These are phyloP conservation scores for Clavispora fructus DNA, from an alignment of 805 yeast genomes.

Conservation along the genomic window DNA sequence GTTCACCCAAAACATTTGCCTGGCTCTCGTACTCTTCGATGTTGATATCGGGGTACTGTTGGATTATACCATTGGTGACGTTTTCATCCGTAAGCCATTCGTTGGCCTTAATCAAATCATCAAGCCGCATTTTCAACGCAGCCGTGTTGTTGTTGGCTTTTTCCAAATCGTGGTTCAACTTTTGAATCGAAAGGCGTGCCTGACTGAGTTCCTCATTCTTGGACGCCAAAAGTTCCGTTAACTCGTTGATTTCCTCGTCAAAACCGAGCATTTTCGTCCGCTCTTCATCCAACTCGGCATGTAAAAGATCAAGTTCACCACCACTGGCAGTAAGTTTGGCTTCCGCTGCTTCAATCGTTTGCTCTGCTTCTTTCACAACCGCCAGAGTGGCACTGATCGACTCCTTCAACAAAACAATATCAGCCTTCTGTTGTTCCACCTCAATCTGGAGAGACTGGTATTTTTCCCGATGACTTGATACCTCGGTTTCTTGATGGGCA, in stretches of 20 bases:
- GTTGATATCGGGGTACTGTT: slow-evolving; percentile 58
- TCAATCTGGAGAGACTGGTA: slow-evolving; percentile 67
- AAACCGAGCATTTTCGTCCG: slow-evolving; percentile 58
- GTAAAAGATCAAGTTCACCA: slow-evolving; percentile 15
- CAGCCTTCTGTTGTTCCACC: slow-evolving; percentile 60
- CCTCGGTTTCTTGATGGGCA: slow-evolving; percentile 31
- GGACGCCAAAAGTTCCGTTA: slow-evolving; percentile 40
- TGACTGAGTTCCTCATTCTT: slow-evolving; percentile 44
- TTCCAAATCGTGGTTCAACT: slow-evolving; percentile 50
- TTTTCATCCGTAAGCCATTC: slow-evolving; percentile 72
- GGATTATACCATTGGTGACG: slow-evolving; percentile 50
- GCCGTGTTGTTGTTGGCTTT: slow-evolving; percentile 37
- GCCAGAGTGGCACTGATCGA: slow-evolving; percentile 32
- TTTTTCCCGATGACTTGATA: slow-evolving; percentile 44
- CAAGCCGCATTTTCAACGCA: slow-evolving; percentile 34
- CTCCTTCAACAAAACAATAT: slow-evolving; percentile 43
- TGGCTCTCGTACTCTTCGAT: slow-evolving; percentile 58
- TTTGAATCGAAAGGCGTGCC: slow-evolving; percentile 47
- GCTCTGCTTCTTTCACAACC: slow-evolving; percentile 25
- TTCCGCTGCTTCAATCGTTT: slow-evolving; percentile 9
- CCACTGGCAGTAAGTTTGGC: slow-evolving; percentile 22
- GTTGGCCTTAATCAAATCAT: slow-evolving; percentile 46
- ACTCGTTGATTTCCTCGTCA: slow-evolving; percentile 69
- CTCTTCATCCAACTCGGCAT: slow-evolving; percentile 44
- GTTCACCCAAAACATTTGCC: slow-evolving; percentile 49